Evolutionary conservation across 768 basidiomycete species (phyloP).

Genomic region (Glaciozyma martinii): DNA sequence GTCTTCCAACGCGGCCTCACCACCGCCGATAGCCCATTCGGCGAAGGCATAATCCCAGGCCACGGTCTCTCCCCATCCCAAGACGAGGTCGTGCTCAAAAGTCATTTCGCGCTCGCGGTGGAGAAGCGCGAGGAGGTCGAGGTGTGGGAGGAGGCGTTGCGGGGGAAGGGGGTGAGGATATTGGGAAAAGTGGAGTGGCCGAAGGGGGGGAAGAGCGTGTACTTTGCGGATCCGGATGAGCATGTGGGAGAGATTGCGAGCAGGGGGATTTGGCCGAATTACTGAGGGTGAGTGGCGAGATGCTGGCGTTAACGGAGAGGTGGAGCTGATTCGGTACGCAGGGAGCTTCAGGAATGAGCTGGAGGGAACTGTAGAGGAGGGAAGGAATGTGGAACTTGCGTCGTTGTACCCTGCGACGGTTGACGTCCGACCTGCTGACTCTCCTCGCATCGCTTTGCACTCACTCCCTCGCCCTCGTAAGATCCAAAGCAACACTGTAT

Average conservation of each 20-base stretch:
- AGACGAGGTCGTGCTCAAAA: conserved; percentile 2
- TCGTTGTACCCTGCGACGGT: no score
- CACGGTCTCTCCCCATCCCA: conserved; percentile 1
- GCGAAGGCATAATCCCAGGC: conserved; percentile 3
- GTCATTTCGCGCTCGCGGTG: conserved; percentile 25
- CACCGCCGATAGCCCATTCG: not conserved
- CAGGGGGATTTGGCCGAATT: conserved; percentile 26
- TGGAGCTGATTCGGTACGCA: not conserved
- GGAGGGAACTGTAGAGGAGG: not conserved
- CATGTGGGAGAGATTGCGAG: conserved; percentile 25
- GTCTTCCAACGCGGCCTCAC: conserved; percentile 24
- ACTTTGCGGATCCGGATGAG: conserved; percentile 17
- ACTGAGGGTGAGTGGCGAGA: conserved; percentile 1
- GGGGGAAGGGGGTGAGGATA: not conserved
- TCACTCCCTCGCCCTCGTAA: no score
- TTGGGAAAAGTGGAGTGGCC: conserved; percentile 18
- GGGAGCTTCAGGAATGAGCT: not conserved
- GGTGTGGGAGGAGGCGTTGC: conserved; percentile 8
- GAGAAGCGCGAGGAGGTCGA: conserved; percentile 16
- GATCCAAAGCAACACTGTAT: no score
- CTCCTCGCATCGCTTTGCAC: no score
- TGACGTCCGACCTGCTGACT: no score
- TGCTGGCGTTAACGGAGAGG: not conserved
- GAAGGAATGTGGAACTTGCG: no score
- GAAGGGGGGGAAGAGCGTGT: conserved; percentile 16